These are phyloP conservation scores for Mortierella sp. DNA, from an alignment of 371 early-diverging fungal genomes.

Conservation along the genomic window DNA sequence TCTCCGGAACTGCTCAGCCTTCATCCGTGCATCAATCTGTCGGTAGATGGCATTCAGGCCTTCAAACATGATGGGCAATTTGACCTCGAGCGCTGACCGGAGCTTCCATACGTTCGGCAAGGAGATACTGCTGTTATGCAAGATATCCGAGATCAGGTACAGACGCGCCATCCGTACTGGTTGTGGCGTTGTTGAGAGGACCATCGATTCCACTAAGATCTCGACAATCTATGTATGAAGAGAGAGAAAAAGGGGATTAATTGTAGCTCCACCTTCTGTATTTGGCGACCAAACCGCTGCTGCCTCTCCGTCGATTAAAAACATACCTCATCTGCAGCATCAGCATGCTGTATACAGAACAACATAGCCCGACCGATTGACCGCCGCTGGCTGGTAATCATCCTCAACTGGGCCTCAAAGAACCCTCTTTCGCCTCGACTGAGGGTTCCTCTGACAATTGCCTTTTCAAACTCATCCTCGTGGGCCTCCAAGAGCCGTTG, in stretches of 20 bases:
- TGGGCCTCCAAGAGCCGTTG: constrained; percentile 44
- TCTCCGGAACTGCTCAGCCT: constrained; percentile 87
- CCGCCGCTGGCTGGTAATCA: constrained; percentile 71
- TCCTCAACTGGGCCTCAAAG: constrained; percentile 69
- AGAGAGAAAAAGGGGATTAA: not conserved
- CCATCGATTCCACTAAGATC: constrained; percentile 73
- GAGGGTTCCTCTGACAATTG: constrained; percentile 67
- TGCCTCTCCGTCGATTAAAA: not conserved
- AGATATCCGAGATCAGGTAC: constrained; percentile 87
- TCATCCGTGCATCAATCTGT: constrained; percentile 78
- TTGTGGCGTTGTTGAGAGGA: constrained; percentile 71
- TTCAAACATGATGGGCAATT: constrained; percentile 76
- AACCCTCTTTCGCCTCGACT: constrained; percentile 74
- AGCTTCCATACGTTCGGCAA: constrained; percentile 92
- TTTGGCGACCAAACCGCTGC: not conserved
- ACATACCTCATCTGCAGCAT: constrained; percentile 82
- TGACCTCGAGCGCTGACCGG: constrained; percentile 79
- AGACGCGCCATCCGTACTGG: constrained; percentile 82
- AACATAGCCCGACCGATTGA: constrained; percentile 87
- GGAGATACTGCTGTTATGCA: constrained; percentile 86
- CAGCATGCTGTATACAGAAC: constrained; percentile 90
- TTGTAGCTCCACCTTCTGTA: not conserved
- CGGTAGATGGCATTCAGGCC: constrained; percentile 80
- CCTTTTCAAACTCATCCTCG: constrained; percentile 66
- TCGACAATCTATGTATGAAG: constrained; percentile 69